Percentiles rank a stretch among this genome's conserved stretches.
Conservation (phyloP, 1,139 yeast species). For the Yamadazyma spencermartinsiae region DNA sequence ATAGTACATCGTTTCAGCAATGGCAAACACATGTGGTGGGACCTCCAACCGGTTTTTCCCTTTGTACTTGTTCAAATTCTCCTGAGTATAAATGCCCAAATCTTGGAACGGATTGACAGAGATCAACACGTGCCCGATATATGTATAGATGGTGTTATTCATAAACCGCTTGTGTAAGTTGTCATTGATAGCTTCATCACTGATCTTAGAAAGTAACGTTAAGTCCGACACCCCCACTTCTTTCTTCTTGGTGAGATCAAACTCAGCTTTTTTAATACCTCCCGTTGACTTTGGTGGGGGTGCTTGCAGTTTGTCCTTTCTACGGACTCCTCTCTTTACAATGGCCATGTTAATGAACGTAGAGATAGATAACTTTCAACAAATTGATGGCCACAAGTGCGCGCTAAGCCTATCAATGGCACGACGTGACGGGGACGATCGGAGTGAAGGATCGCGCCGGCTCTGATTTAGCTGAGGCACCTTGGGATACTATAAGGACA, state of each 20-base stretch:
- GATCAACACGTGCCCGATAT: constrained; percentile 85
- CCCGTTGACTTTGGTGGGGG: constrained; percentile 54
- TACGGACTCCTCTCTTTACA: constrained; percentile 74
- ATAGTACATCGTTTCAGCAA: constrained; percentile 96
- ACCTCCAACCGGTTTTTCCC: constrained; percentile 94
- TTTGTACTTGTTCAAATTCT: constrained; percentile 70
- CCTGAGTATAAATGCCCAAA: constrained; percentile 88
- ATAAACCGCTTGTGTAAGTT: constrained; percentile 86
- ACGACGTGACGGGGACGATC: too few species aligned
- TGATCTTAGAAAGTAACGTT: constrained; percentile 82
- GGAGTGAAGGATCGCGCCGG: too few species aligned
- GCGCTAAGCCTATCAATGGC: too few species aligned
- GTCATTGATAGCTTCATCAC: constrained; percentile 91
- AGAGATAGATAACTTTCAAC: too few species aligned
- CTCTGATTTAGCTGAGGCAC: too few species aligned
- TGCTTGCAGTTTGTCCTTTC: constrained; percentile 47
- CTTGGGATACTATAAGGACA: too few species aligned
- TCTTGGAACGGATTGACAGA: constrained; percentile 97
- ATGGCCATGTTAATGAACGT: constrained; percentile 66
- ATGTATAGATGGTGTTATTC: constrained; percentile 87
- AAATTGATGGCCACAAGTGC: too few species aligned
- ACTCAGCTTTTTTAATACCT: constrained; percentile 86
- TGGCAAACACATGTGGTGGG: constrained; percentile 98
- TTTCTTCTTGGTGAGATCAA: constrained; percentile 84
- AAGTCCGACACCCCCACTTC: constrained; percentile 97